Conservation (phyloP, 2,329 filamentous ascomycete species). For the Trichoderma sp. region DNA sequence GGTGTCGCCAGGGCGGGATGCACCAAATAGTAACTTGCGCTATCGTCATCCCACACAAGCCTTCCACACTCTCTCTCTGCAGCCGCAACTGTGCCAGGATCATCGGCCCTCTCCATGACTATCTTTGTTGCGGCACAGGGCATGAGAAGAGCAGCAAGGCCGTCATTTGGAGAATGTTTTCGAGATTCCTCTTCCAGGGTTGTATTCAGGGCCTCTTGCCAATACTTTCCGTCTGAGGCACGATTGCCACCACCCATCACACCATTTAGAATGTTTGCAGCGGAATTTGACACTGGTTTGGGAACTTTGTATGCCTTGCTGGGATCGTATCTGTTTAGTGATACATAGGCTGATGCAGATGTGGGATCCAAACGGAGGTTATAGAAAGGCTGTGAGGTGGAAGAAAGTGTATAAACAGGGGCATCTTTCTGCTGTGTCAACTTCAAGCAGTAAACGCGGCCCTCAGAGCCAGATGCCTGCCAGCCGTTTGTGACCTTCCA, state of each 20-base stretch:
- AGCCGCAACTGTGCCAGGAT: constrained; percentile 57
- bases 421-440: constrained; percentile 56
- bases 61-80: constrained; percentile 68
- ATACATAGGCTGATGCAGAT: constrained; percentile 60
- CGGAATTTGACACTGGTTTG: constrained; percentile 27
- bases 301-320: constrained; percentile 53
- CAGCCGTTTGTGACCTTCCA: constrained; percentile 71
- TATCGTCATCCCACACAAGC: constrained; percentile 68
- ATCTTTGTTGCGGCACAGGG: constrained; percentile 62
- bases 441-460: constrained; percentile 57
- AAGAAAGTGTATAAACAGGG: constrained; percentile 65
- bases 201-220: constrained; percentile 57
- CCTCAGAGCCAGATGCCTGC: constrained; percentile 59
- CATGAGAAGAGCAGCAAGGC: constrained; percentile 66
- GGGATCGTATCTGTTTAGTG: constrained; percentile 59
- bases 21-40: constrained; percentile 57
- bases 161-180: constrained; percentile 55
- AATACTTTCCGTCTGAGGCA: constrained; percentile 45
- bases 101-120: constrained; percentile 58
- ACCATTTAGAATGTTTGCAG: constrained; percentile 33
- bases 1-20: constrained; percentile 62
- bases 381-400: constrained; percentile 61
- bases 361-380: constrained; percentile 62
- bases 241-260: constrained; percentile 29
- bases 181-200: constrained; percentile 56